phyloP scores from a whole-genome alignment of 768 basidiomycete species.

The Goffeauzyma gilvescens region DNA sequence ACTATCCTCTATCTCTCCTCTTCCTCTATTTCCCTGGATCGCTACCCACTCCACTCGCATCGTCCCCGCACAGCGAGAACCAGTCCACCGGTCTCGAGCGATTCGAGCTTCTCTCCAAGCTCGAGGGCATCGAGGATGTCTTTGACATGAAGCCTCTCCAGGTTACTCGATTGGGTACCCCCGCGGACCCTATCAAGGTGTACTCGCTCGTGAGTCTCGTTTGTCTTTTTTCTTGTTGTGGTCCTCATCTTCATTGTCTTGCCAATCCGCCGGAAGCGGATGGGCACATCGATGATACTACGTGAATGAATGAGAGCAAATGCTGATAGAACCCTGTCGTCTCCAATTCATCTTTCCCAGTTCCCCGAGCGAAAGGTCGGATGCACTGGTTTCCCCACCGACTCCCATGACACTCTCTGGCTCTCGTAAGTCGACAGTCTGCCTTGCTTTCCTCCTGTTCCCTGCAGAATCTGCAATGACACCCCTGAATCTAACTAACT shows the following conservation, averaged over 20 bases:
- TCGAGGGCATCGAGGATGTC: slow-evolving; percentile 59
- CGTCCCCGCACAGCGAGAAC: slow-evolving; percentile 36
- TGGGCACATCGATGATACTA: background rate
- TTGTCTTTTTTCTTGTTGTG: slow-evolving; percentile 2
- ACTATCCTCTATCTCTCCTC: background rate
- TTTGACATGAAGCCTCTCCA: slow-evolving; percentile 78
- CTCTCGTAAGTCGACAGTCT: slow-evolving; percentile 33
- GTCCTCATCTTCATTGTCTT: background rate
- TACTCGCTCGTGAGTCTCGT: slow-evolving; percentile 53
- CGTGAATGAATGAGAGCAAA: background rate
- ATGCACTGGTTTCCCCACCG: slow-evolving; percentile 84
- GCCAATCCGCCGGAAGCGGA: background rate
- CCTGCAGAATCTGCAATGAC: background rate
- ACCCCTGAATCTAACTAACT: background rate
- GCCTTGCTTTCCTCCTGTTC: too few species aligned
- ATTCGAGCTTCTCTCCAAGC: slow-evolving; percentile 71
- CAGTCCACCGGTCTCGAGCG: slow-evolving; percentile 95
- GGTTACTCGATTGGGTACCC: slow-evolving; percentile 67
- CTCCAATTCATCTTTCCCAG: slow-evolving; percentile 33
- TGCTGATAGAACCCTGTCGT: background rate
- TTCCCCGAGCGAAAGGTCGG: slow-evolving; percentile 68
- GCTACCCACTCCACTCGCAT: background rate
- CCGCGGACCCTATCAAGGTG: slow-evolving; percentile 68
- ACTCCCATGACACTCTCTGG: slow-evolving; percentile 89
- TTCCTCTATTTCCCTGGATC: background rate